Evolutionary conservation across 352 stramenopile genomes (phyloP), one percentile per base, ranked within the genome.

Genomic region (Phytophthora hybrid): DNA sequence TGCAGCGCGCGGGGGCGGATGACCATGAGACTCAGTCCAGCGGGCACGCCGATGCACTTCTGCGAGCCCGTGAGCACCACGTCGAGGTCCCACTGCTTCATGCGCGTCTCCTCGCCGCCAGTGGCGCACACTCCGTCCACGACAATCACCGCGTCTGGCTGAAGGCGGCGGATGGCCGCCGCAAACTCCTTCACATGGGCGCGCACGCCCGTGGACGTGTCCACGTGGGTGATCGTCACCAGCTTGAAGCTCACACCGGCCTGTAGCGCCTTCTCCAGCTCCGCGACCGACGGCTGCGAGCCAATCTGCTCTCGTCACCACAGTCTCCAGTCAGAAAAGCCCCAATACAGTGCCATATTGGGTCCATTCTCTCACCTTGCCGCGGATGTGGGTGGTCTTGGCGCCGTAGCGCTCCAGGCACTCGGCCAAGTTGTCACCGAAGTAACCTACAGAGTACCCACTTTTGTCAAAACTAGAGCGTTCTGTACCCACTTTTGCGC

Each of bases 51-150:
- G 23, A 94, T 76, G 59, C 87, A 94, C 77, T 94, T 94, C 65
- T 94, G 87, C 53, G 87, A 94, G 41, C 87, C 87, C 47, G 87
- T 94, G 37, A 94, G 81, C 49, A 94, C 87, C 26, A 93, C 84
- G 57, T 94, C 87, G 16, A 94, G 64, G 73, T 94, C 87, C 87
- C 87, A 94, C 64, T 84, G 76, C 79, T 92, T 94, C 83, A 92
- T 93, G 58, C 84, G 85, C n/a, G 82, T 88, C 79, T 90, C 85
- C 65, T 94, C 87, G 26, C 87, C 87, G 26, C 87, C 87, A 8
- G 86, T 80, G 39, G 87, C 85, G 47, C 87, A 94, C 34, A 94
- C 87, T 23, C 87, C 82, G 59, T 94, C 87, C 52, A 94, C 83
- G 4, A 94, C 78, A 51, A 93, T 71, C 7, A 94, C 68, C 32